Conservation (phyloP, 176 grass and related monocot species). For the Panicum miliaceum region DNA sequence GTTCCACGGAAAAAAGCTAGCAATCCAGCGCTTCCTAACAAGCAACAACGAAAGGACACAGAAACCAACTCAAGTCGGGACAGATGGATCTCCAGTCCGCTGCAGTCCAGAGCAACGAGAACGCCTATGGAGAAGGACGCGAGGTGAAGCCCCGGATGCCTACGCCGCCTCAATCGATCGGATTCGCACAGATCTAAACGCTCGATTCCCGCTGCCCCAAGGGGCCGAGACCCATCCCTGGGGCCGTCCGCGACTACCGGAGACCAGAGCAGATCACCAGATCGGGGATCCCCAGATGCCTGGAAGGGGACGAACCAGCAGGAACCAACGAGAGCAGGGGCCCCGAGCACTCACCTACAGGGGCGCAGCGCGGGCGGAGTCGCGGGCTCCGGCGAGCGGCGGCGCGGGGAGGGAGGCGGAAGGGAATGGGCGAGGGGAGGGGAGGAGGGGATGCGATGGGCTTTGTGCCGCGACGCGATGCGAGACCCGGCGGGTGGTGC, state of each 20-base stretch:
- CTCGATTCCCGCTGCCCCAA: not conserved
- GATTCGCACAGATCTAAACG: not conserved
- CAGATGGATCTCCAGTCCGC: not conserved
- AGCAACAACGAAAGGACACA: not conserved
- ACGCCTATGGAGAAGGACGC: not conserved
- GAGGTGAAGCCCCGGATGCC: not conserved
- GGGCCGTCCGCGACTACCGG: conserved; percentile 23
- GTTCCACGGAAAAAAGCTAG: not conserved
- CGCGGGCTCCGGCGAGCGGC: conserved; percentile 54
- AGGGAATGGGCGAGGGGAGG: not conserved
- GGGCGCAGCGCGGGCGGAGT: not conserved
- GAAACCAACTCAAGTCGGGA: not conserved
- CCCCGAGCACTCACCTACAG: not conserved
- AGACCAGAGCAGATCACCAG: conserved; percentile 38
- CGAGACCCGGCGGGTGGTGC: conserved; percentile 3
- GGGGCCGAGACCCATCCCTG: not conserved
- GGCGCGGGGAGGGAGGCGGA: conserved; percentile 28
- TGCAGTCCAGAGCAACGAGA: too few species aligned
- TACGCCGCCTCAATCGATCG: not conserved
- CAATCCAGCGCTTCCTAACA: not conserved
- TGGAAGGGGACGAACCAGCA: not conserved
- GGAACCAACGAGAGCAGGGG: not conserved
- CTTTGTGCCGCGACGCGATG: conserved; percentile 32
- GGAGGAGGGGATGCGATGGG: not conserved
- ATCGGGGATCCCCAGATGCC: conserved; percentile 6